Conservation (phyloP, 2,329 filamentous ascomycete genomes). For the Apiospora koreana region DNA sequence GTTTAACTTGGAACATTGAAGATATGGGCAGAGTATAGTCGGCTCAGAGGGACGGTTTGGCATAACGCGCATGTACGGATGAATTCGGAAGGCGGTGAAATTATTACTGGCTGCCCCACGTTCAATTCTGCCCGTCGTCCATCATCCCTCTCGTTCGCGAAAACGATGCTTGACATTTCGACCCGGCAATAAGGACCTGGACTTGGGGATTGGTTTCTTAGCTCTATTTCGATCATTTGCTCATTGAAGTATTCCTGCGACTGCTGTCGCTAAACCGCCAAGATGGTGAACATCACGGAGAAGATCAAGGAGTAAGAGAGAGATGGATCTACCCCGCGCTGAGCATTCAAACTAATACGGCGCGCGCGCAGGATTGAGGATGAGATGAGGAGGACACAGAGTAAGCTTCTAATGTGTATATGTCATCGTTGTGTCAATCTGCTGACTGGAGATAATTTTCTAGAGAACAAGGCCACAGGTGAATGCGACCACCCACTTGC, state of each 20-base stretch:
- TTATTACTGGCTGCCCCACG: slow-evolving; percentile 4
- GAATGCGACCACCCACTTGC: slow-evolving; percentile 39
- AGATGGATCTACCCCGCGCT: slow-evolving; percentile 17
- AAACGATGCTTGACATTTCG: background rate
- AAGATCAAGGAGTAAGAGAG: slow-evolving; percentile 94
- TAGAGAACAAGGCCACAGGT: slow-evolving; percentile 99
- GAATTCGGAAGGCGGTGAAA: slow-evolving; percentile 1
- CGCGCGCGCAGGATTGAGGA: slow-evolving; percentile 80
- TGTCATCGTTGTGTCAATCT: background rate
- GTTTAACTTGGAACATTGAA: too few species aligned
- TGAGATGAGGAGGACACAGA: slow-evolving; percentile 99
- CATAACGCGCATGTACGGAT: background rate
- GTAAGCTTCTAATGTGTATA: slow-evolving; percentile 53
- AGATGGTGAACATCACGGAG: slow-evolving; percentile 99
- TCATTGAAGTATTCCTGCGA: background rate
- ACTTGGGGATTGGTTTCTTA: background rate
- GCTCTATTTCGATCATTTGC: background rate
- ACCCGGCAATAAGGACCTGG: background rate
- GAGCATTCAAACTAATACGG: slow-evolving; percentile 9
- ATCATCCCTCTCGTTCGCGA: slow-evolving; percentile 1
- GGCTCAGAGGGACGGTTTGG: too few species aligned
- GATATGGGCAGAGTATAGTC: too few species aligned
- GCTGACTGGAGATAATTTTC: slow-evolving; percentile 29
- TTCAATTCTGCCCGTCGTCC: slow-evolving; percentile 8
- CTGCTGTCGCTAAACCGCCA: slow-evolving; percentile 30